These are phyloP conservation scores for Cichorium intybus DNA, from an alignment of 140 eudicot species.

Conservation along the genomic window DNA sequence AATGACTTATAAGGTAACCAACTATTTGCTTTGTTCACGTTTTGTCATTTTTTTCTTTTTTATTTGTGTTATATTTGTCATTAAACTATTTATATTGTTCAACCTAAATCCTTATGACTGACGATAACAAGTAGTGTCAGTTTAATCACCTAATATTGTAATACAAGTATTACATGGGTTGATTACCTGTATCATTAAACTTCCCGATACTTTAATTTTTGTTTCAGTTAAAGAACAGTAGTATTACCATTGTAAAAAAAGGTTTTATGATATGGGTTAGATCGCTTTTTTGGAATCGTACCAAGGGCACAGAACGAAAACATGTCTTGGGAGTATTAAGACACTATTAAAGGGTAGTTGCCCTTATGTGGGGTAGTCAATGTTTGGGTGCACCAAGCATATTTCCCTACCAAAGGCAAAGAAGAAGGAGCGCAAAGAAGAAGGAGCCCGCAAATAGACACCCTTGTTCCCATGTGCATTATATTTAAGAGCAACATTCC, in stretches of 20 bases:
- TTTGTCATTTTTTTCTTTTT: too few relatives aligned
- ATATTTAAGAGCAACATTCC: slow-evolving; percentile 63
- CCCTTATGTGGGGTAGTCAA: slow-evolving; percentile 51
- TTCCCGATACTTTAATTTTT: neutral
- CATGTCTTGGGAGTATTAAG: slow-evolving; percentile 67
- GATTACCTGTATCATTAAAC: too few relatives aligned
- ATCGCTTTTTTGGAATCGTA: slow-evolving; percentile 31
- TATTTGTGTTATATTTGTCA: too few relatives aligned
- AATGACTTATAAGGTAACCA: too few relatives aligned
- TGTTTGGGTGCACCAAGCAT: slow-evolving; percentile 52
- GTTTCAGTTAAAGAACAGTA: neutral
- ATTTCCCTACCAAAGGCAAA: slow-evolving; percentile 54
- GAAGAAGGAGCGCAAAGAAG: too few relatives aligned
- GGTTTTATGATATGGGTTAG: neutral
- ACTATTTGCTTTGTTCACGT: too few relatives aligned
- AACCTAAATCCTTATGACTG: too few relatives aligned
- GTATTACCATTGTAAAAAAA: neutral
- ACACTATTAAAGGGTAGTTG: slow-evolving; percentile 49
- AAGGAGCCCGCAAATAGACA: slow-evolving; percentile 39
- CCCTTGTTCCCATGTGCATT: slow-evolving; percentile 64
- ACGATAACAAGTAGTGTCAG: too few relatives aligned
- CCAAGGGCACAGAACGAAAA: slow-evolving; percentile 51
- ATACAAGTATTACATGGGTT: too few relatives aligned
- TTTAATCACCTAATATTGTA: too few relatives aligned
- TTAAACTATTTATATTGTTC: too few relatives aligned